phyloP scores from a whole-genome alignment of 2,329 filamentous ascomycete species.

The Neonectria hederae region DNA sequence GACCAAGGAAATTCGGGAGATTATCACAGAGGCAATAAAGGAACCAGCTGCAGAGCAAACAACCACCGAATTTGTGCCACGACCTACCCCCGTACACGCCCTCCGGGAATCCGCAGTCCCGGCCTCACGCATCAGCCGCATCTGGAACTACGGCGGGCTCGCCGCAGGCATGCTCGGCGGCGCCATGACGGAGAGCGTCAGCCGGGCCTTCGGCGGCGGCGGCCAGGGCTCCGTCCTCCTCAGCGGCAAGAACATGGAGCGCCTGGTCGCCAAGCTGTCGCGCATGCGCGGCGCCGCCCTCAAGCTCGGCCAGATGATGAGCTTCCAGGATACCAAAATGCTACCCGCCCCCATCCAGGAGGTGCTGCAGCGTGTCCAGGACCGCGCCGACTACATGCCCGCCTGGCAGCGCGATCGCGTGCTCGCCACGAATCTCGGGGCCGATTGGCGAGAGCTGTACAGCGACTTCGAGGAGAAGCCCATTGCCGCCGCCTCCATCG shows the following conservation, averaged over 20 bases:
- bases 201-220: slow-evolving; percentile 77
- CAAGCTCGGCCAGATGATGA: slow-evolving; percentile 98
- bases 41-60: slow-evolving; percentile 28
- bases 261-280: slow-evolving; percentile 90
- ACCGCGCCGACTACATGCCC: slow-evolving; percentile 98
- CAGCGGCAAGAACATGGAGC: slow-evolving; percentile 89
- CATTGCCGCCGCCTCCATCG: slow-evolving; percentile 95
- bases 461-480: slow-evolving; percentile 87
- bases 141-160: slow-evolving; percentile 95
- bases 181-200: slow-evolving; percentile 85
- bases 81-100: slow-evolving; percentile 60
- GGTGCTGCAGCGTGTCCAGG: slow-evolving; percentile 92
- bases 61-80: slow-evolving; percentile 24
- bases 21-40: slow-evolving; percentile 39
- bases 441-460: slow-evolving; percentile 86
- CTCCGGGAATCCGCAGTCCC: slow-evolving; percentile 92
- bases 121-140: slow-evolving; percentile 82
- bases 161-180: slow-evolving; percentile 96
- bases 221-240: slow-evolving; percentile 82
- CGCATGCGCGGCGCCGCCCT: slow-evolving; percentile 97
- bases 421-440: slow-evolving; percentile 78
- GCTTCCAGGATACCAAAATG: slow-evolving; percentile 97
- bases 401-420: slow-evolving; percentile 91
- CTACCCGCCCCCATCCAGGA: slow-evolving; percentile 87
- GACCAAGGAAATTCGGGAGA: slow-evolving; percentile 26